Conservation (phyloP, 169 alveolate genomes). For the Plasmodium knowlesi region DNA sequence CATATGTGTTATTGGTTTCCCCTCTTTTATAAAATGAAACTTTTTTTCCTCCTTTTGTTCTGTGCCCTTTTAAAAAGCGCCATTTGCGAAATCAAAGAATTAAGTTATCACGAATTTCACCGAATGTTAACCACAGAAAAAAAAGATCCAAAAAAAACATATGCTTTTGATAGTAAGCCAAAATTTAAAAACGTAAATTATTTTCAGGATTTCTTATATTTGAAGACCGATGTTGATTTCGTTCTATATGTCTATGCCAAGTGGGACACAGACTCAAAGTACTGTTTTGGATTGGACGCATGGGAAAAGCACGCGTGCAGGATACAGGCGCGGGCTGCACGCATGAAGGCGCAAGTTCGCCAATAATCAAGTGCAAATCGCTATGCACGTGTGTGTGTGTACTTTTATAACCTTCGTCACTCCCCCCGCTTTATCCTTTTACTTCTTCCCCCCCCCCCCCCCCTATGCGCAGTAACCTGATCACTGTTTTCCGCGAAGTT, state of each 20-base stretch:
- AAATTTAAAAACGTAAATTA: slow-evolving; percentile 10
- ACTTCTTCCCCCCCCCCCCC: background rate
- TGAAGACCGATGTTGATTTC: slow-evolving; percentile 58
- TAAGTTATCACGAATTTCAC: slow-evolving; percentile 49
- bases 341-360: too few species aligned
- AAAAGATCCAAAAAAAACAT: slow-evolving; percentile 49
- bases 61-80: slow-evolving; percentile 23
- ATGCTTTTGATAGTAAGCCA: slow-evolving; percentile 13
- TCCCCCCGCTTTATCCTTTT: background rate
- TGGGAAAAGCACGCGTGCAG: background rate
- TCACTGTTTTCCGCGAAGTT: slow-evolving; percentile 70
- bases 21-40: slow-evolving; percentile 34
- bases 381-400: background rate
- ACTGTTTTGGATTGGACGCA: background rate
- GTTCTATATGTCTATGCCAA: slow-evolving; percentile 73
- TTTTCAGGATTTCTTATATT: slow-evolving; percentile 27
- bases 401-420: background rate
- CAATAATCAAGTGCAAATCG: background rate
- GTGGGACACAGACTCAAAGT: slow-evolving; percentile 75
- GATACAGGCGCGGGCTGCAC: too few species aligned
- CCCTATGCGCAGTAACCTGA: slow-evolving; percentile 33
- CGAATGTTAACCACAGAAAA: slow-evolving; percentile 57
- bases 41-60: slow-evolving; percentile 18
- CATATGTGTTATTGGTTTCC: background rate
- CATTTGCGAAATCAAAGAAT: slow-evolving; percentile 47